Base-by-base conservation (phyloP, 1,139 yeast genomes). In the Geotrichum carabidarum region DNA sequence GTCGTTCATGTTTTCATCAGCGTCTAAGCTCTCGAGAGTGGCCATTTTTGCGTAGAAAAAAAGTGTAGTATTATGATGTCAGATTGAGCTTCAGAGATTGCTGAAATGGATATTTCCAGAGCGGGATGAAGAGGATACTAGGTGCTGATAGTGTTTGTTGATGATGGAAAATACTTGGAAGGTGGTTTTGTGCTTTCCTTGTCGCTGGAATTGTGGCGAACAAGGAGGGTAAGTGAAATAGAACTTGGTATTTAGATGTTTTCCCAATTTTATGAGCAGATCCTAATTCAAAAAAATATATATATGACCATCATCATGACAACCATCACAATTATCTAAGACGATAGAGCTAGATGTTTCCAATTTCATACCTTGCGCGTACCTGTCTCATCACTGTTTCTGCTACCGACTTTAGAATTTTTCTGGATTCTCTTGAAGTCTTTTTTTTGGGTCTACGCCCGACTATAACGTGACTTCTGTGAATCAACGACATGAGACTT, bases 1-100 rank as follows among this genome's bases (percentile, higher is more conserved):
- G 72, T 51, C 65, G 54, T 58, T 57, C 62, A 62, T 61, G 45
- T 62, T 57, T 36, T 58, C 62, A 46, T 63, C 66, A 14, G 46
- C 53, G 30, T 48, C 52, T 47, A 55, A 47, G 53, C 56, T 73
- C 71, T 57, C 62, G 59, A 83, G 50, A n/a, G 56, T 53, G 40
- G 56, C 56, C 56, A 53, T 53, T 36, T 22, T 41, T 31, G 48
- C n/a, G n/a, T 41, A 37, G 48, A 11, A 12, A 42, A 43, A 34
- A 44, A 55, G 22, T 17, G 45, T 22, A 22, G 27, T 22, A 22
- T 22, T 22, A 22, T 22, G 5, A 22, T 22, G 27, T 3, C 5
- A 22, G 27, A 22, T 22, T 22, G 27, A 22, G 27, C 5, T 22
- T 22, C 5, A 3, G 27, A 22, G 27, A 22, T 22, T 3, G 27